Base-by-base conservation (phyloP, 2,329 filamentous ascomycete species). In the Mollisiaceae sp. region DNA sequence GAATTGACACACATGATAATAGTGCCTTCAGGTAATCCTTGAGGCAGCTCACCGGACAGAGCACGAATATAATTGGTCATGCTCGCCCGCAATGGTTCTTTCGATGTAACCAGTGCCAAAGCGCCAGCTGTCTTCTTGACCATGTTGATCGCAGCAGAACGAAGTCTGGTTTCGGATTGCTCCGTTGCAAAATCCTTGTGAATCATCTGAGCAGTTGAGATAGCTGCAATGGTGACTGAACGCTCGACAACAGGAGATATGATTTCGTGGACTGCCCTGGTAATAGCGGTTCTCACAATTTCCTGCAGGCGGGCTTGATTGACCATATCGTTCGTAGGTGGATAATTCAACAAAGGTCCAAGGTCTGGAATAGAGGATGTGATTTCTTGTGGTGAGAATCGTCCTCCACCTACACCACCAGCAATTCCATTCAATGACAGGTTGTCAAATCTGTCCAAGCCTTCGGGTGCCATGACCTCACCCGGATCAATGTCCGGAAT, bases 1-100 rank as follows among this genome's bases (percentile, higher is more conserved):
- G 96, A 94, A 77, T 98, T 99, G 67, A 99, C 94, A 78, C 96
- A 98, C 92, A 99, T 97, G 64, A 98, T 87, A 67, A 99, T 95
- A 38, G 95, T 92, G 8, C 95, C 95, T 79, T 99, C 95, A 0
- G 95, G 93, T 67, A 99, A 85, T 18, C 92, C 91, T 72, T 90
- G 87, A 62, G 92, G 89, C 43, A 97, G 85, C 43, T 89, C 87
- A 58, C 79, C 82, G 2, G 87, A 84, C n/a, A 89, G 78, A 58
- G 83, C 84, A 60, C 95, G 91, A 77, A 99, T 93, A 76, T 98
- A 97, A 79, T 98, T 99, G 62, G 91, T 96, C 78, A 99, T 97
- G 79, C 96, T 98, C 78, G 96, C 95, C 67, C 95, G 89, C 18
- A 99, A 83, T 18, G 95, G 95, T 77, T 99, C 95, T 79, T 98